A percentile compares a stretch with the other conserved stretches of the same genome.
These are phyloP conservation scores for Ligustrum vulgare DNA, from an alignment of 257 asterid species.

Conservation along the genomic window DNA sequence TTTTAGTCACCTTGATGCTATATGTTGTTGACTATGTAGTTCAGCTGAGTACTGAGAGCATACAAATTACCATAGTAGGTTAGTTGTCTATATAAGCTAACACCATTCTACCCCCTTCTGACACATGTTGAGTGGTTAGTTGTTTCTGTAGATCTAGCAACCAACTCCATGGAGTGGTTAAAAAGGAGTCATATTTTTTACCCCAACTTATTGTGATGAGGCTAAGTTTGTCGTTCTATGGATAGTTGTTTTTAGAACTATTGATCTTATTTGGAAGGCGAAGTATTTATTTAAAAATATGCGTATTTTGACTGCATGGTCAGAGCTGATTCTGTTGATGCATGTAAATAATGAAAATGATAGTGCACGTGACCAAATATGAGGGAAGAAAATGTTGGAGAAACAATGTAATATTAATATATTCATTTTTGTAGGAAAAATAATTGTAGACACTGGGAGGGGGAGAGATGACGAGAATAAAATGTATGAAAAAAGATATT, in stretches of 20 bases:
- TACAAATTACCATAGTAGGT: not conserved
- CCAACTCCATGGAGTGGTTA: not conserved
- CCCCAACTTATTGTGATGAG: not conserved
- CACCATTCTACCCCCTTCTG: not conserved
- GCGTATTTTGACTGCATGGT: not conserved
- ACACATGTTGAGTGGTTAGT: not conserved
- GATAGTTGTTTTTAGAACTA: not conserved
- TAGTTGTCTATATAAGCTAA: not conserved
- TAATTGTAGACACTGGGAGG: not conserved
- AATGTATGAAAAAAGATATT: not conserved
- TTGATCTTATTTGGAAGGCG: not conserved
- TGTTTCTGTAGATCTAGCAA: not conserved
- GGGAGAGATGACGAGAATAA: not conserved
- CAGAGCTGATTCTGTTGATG: not conserved
- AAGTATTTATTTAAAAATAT: not conserved
- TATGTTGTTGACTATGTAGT: not conserved
- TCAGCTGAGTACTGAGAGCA: not conserved
- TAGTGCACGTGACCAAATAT: not conserved
- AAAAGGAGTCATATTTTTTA: not conserved
- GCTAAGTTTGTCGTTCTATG: not conserved
- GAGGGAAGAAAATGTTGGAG: not conserved
- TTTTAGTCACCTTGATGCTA: not conserved
- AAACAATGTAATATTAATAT: not conserved
- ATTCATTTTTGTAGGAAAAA: not conserved
- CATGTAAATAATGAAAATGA: not conserved